Evolutionary conservation across 768 basidiomycete genomes (phyloP).

Genomic region (Boletus edulis): DNA sequence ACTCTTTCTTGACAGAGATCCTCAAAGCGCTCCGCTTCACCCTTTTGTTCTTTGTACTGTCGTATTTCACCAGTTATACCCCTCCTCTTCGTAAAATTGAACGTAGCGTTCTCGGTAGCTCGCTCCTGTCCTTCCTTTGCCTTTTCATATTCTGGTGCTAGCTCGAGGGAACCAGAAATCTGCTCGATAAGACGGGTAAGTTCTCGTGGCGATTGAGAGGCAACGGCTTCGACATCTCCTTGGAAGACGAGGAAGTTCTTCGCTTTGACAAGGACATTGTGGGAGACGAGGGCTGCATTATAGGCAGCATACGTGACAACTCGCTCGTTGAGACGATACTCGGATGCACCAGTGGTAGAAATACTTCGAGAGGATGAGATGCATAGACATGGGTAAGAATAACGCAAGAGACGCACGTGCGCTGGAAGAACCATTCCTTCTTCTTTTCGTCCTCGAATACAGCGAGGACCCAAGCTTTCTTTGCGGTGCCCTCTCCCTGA

Average conservation of each 20-base stretch:
- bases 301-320: conserved; percentile 85
- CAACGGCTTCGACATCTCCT: conserved; percentile 97
- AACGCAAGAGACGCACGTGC: conserved; percentile 64
- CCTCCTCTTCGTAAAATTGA: conserved; percentile 91
- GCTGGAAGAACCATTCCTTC: conserved; percentile 88
- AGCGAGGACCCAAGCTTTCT: conserved; percentile 95
- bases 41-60: conserved; percentile 96
- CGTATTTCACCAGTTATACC: conserved; percentile 95
- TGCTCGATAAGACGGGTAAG: conserved; percentile 91
- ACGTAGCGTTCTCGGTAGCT: conserved; percentile 91
- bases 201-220: conserved; percentile 89
- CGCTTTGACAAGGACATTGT: conserved; percentile 97
- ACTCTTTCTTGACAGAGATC: conserved; percentile 72
- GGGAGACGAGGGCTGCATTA: conserved; percentile 80
- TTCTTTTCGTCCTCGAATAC: conserved; percentile 74
- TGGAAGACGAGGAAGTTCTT: conserved; percentile 99
- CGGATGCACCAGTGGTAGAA: conserved; percentile 81
- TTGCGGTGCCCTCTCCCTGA: conserved; percentile 79
- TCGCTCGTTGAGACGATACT: conserved; percentile 83
- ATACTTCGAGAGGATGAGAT: conserved; percentile 51
- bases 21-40: conserved; percentile 88
- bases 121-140: conserved; percentile 85
- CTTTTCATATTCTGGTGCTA: conserved; percentile 83
- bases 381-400: not conserved
- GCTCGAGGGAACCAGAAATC: conserved; percentile 91